Evolutionary conservation across 2,329 filamentous ascomycete species (phyloP).

Genomic region (Talaromyces rugulosus): DNA sequence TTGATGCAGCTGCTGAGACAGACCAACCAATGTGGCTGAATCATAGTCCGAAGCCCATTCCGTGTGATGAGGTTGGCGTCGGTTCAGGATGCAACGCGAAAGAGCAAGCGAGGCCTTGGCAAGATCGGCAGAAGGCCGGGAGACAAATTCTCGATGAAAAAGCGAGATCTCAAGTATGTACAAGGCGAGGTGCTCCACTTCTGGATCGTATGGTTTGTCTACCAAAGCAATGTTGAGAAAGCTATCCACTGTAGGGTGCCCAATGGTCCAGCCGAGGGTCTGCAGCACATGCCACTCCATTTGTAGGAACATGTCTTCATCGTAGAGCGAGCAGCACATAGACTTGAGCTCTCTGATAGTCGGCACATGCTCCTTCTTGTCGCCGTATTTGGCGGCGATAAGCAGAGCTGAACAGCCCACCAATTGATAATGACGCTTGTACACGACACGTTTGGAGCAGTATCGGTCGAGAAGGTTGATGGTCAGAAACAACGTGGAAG

Average conservation of each 20-base stretch:
- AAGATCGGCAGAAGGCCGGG: conserved; percentile 84
- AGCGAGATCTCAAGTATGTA: conserved; percentile 94
- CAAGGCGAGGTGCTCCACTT: conserved; percentile 89
- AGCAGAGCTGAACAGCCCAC: conserved; percentile 94
- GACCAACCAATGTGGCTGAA: conserved; percentile 51
- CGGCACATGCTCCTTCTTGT: conserved; percentile 98
- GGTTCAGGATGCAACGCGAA: conserved; percentile 77
- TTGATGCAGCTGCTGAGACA: conserved; percentile 63
- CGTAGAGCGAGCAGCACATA: conserved; percentile 98
- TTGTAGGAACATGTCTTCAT: conserved; percentile 99
- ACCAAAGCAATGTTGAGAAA: conserved; percentile 85
- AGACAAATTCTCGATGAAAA: conserved; percentile 96
- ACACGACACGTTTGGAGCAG: conserved; percentile 95
- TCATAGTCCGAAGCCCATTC: conserved; percentile 65
- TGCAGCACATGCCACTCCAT: conserved; percentile 99
- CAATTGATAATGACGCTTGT: conserved; percentile 98
- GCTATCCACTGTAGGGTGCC: conserved; percentile 91
- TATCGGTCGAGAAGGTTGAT: conserved; percentile 96
- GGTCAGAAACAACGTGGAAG: conserved; percentile 91
- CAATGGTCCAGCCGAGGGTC: conserved; percentile 92
- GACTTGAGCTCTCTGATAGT: conserved; percentile 96
- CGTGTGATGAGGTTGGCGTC: conserved; percentile 68
- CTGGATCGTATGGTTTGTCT: conserved; percentile 69
- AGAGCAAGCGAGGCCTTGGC: conserved; percentile 82
- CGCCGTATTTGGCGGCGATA: conserved; percentile 96